These are phyloP conservation scores for Scleroderma citrinum DNA, from an alignment of 768 basidiomycete species.

Conservation along the genomic window DNA sequence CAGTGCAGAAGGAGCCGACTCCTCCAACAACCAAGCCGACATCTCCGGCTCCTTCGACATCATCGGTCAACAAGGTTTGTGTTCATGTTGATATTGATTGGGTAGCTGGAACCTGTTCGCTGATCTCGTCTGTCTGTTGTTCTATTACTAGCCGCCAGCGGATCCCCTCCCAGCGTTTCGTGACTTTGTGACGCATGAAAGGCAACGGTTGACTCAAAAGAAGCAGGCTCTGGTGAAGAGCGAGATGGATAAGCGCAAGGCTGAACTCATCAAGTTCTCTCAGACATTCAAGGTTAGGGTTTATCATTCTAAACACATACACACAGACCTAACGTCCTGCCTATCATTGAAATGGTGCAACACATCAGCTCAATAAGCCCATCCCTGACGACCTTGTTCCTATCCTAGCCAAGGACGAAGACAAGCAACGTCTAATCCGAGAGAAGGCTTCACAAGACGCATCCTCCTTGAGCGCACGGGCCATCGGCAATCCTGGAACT, in stretches of 20 bases:
- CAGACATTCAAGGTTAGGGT: slow-evolving; percentile 82
- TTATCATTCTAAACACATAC: not conserved
- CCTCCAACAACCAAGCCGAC: slow-evolving; percentile 51
- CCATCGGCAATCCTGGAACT: slow-evolving; percentile 51
- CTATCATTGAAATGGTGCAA: not conserved
- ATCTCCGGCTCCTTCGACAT: slow-evolving; percentile 52
- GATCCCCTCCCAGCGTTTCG: slow-evolving; percentile 83
- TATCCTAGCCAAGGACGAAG: slow-evolving; percentile 90
- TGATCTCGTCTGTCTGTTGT: not conserved
- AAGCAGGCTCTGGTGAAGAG: slow-evolving; percentile 82
- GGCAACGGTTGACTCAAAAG: slow-evolving; percentile 85
- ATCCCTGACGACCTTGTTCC: slow-evolving; percentile 92
- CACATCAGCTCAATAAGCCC: slow-evolving; percentile 76
- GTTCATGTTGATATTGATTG: not conserved
- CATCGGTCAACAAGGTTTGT: slow-evolving; percentile 48
- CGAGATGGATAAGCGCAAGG: slow-evolving; percentile 92
- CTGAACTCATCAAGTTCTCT: slow-evolving; percentile 90
- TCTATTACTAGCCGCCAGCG: slow-evolving; percentile 48
- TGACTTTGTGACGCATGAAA: slow-evolving; percentile 89
- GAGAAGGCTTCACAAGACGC: slow-evolving; percentile 74
- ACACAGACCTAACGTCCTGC: slow-evolving; percentile 1
- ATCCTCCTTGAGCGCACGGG: slow-evolving; percentile 55
- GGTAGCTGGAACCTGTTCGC: not conserved
- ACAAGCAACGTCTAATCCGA: slow-evolving; percentile 77
- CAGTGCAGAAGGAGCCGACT: slow-evolving; percentile 37